A percentile compares a stretch with the other conserved stretches of the same genome.
phyloP scores from a whole-genome alignment of 1,139 yeast genomes.

The Sugiyamaella xylanicola region DNA sequence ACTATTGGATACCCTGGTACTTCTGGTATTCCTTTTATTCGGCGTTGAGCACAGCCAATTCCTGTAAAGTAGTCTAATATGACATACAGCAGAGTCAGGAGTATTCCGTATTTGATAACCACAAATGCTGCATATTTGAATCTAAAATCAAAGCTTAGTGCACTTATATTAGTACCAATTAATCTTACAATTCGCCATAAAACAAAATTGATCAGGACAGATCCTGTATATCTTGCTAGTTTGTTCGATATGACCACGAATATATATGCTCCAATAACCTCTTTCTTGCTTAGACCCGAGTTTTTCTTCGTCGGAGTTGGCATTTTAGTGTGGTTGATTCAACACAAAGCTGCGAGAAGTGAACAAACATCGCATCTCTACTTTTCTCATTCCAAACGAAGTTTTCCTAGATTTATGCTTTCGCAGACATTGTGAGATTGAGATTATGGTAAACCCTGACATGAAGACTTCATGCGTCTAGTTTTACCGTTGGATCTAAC shows the following conservation, averaged over 20 bases:
- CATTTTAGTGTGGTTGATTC: background rate
- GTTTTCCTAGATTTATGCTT: background rate
- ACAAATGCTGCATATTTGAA: background rate
- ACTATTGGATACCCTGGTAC: conserved; percentile 57
- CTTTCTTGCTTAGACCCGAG: background rate
- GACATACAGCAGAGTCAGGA: conserved; percentile 8
- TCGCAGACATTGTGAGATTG: background rate
- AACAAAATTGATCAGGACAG: conserved; percentile 8
- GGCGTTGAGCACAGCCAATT: conserved; percentile 31
- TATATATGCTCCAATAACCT: background rate
- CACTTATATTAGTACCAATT: background rate
- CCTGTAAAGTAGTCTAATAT: conserved; percentile 24
- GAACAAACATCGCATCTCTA: background rate
- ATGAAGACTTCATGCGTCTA: background rate
- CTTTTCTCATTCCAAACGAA: background rate
- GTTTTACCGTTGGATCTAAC: background rate
- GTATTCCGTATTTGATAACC: background rate
- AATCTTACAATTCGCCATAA: conserved; percentile 13
- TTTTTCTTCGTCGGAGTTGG: background rate
- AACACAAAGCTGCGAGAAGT: background rate
- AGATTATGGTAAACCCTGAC: conserved; percentile 18
- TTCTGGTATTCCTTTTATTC: conserved; percentile 45
- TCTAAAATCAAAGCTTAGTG: background rate
- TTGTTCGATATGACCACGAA: background rate
- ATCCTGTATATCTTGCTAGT: background rate